These are phyloP conservation scores for Neurospora intermedia DNA, from an alignment of 495 filamentous ascomycete genomes.

Conservation along the genomic window DNA sequence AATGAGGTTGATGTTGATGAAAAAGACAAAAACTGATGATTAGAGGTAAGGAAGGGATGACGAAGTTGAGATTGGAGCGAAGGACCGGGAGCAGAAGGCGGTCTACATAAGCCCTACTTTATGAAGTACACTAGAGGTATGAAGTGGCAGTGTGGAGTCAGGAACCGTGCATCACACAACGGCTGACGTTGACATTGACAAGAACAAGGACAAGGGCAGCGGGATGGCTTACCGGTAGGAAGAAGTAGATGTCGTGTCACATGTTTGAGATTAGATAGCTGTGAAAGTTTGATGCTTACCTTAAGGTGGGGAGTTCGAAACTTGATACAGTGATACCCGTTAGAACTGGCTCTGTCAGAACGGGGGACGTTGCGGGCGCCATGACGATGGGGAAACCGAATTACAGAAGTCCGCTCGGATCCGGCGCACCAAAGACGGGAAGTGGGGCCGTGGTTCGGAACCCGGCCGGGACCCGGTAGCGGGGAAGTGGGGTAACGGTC, in stretches of 20 bases:
- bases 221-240: not conserved
- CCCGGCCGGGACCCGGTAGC: not conserved
- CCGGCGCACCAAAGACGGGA: not conserved
- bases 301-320: not conserved
- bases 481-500: not conserved
- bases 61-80: not conserved
- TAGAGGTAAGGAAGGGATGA: no score
- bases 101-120: not conserved
- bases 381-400: not conserved
- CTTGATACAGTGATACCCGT: not conserved
- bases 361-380: not conserved
- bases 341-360: not conserved
- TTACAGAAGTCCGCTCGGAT: not conserved
- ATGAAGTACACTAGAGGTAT: not conserved
- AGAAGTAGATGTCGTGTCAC: not conserved
- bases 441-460: not conserved
- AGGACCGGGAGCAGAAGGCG: not conserved
- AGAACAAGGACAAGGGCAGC: not conserved
- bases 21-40: no score
- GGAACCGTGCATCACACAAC: not conserved
- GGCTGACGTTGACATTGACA: not conserved
- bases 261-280: not conserved
- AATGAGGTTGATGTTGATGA: no score
- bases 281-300: not conserved
- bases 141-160: not conserved